Base-by-base conservation (phyloP, 371 early-diverging fungal species). In the Umbelopsis sp. region DNA sequence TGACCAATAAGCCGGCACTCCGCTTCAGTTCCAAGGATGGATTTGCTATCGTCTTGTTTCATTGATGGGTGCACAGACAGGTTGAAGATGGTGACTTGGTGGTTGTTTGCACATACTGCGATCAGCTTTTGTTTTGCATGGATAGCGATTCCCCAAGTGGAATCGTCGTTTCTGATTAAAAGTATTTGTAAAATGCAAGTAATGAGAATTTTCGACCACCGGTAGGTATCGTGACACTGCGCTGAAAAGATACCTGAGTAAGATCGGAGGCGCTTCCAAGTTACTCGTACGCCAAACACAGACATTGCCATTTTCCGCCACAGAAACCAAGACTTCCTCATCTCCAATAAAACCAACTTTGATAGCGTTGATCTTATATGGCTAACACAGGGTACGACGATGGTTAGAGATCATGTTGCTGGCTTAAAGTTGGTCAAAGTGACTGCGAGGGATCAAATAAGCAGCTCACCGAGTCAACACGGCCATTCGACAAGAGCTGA, bases 131-230 rank as follows among this genome's bases (percentile, higher is more conserved):
- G 71, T 18, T 78, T 76, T 14, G 78, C 77, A 71, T 89, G 85
- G 20, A 86, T 72, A 6, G 90, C 88, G 44, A 90, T 75, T 5
- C 90, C 89, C 91, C 92, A 91, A 0, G 89, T 85, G 0, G 88
- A 80, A 0, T 68, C 75, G 9, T 76, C 71, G 65, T 78, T 74
- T 22, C 74, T 78, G 50, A 41, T 41, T 4, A 10, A 41, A 1
- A 41, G 12, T 46, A 63, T 10, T 20, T 35, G 22, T n/a, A 1
- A 22, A 0, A 9, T 29, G 37, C 35, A 35, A 29, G 44, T 63
- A 16, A 66, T 38, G 57, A 41, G 66, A 22, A 22, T 22, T 22
- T 22, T 22, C 22, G 22, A 18, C 29, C 29, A 29, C 4, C 4
- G 29, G 29, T 29, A 29, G 63, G 25, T 48, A 9, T 38, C 7